phyloP scores from a whole-genome alignment of 176 grass and related monocot genomes.

The maize (Zea mays) region DNA sequence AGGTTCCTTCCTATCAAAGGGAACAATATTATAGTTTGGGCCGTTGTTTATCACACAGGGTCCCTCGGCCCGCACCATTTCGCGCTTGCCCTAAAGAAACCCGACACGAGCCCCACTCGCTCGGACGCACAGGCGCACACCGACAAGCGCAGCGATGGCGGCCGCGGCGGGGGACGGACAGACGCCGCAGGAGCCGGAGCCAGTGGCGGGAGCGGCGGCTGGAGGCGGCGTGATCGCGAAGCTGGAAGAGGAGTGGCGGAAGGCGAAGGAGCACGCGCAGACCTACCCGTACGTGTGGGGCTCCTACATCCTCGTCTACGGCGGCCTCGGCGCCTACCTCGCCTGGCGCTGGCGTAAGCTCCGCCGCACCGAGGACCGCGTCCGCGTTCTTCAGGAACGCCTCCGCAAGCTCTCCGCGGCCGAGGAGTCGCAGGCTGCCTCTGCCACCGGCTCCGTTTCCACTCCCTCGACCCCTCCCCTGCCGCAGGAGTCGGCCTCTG shows the following conservation, averaged over 20 bases:
- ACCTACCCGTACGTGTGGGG: constrained; percentile 95
- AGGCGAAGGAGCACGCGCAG: constrained; percentile 91
- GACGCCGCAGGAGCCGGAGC: neutral
- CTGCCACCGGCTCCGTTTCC: neutral
- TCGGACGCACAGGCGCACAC: neutral
- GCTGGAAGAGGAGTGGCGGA: constrained; percentile 62
- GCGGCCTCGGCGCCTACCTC: constrained; percentile 69
- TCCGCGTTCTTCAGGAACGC: constrained; percentile 67
- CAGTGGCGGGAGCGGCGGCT: neutral
- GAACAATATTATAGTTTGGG: neutral
- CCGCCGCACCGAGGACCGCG: constrained; percentile 80
- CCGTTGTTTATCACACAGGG: neutral
- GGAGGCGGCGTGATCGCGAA: constrained; percentile 44
- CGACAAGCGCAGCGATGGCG: constrained; percentile 40
- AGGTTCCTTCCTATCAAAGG: neutral
- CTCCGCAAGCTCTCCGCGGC: constrained; percentile 67
- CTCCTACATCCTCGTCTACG: constrained; percentile 96
- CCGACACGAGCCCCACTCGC: neutral
- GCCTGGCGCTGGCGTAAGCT: constrained; percentile 82
- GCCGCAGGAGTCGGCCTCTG: constrained; percentile 9
- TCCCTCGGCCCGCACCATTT: neutral
- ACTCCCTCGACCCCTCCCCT: constrained; percentile 13
- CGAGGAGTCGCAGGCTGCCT: constrained; percentile 50
- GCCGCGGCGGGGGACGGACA: constrained; percentile 42
- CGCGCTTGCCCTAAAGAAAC: constrained; percentile 23